phyloP scores from a whole-genome alignment of 257 asterid species.

The Eustoma russellianum region DNA sequence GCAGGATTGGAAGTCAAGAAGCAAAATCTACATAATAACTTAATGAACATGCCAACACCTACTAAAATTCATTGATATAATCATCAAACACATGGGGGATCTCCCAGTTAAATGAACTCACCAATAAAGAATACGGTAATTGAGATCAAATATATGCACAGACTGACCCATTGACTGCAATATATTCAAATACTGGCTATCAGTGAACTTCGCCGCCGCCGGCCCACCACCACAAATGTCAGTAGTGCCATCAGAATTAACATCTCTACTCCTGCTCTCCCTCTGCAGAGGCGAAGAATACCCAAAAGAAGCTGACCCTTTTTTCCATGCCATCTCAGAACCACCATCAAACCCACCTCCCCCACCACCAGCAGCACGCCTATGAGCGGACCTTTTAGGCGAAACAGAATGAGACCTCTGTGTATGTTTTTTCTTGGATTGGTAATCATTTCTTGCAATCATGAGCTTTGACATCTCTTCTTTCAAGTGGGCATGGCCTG shows the following conservation, averaged over 20 bases:
- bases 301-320: conserved; percentile 51
- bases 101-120: conserved; percentile 25
- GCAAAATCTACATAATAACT: too few species aligned
- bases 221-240: conserved; percentile 17
- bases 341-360: conserved; percentile 27
- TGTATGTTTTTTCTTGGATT: conserved; percentile 20
- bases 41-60: too few species aligned
- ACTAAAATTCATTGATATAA: not conserved
- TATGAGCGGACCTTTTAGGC: conserved; percentile 52
- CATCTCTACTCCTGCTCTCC: conserved; percentile 41
- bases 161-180: conserved; percentile 93
- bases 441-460: conserved; percentile 25
- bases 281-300: conserved; percentile 77
- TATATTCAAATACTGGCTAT: conserved; percentile 68
- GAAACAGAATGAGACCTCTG: conserved; percentile 80
- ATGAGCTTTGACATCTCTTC: conserved; percentile 64
- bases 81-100: too few species aligned
- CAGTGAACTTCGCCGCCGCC: conserved; percentile 52
- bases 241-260: conserved; percentile 11
- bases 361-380: conserved; percentile 21
- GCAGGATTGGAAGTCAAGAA: too few species aligned
- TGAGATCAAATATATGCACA: conserved; percentile 60
- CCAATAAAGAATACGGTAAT: conserved; percentile 72
- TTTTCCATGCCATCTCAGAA: conserved; percentile 33
- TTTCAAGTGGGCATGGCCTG: conserved; percentile 74